Conservation (phyloP, 2,329 filamentous ascomycete genomes). For the Colletotrichum truncatum region DNA sequence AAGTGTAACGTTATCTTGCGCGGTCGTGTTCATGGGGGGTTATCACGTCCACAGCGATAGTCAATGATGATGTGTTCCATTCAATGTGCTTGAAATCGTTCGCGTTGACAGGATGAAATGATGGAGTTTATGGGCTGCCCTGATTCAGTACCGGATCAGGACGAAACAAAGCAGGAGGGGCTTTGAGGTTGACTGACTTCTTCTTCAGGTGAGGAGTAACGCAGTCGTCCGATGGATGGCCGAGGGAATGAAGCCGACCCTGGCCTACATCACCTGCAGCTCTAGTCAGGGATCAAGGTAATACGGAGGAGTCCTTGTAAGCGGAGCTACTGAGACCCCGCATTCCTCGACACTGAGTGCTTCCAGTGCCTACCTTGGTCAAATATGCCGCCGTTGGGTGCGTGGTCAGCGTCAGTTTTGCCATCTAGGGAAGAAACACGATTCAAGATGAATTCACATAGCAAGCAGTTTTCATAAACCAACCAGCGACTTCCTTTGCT, state of each 20-base stretch:
- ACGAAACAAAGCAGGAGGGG: background rate
- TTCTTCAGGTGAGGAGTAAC: conserved; percentile 2
- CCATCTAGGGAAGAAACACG: too few relatives aligned
- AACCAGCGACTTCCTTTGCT: too few relatives aligned
- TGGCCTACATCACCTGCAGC: background rate
- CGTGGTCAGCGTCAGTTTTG: background rate
- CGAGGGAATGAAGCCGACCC: background rate
- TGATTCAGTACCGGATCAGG: background rate
- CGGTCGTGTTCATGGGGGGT: conserved; percentile 8
- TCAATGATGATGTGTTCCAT: background rate
- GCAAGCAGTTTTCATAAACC: too few relatives aligned
- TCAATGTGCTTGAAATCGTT: background rate
- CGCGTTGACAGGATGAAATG: background rate
- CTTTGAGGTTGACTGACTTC: background rate
- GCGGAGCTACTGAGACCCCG: conserved; percentile 11
- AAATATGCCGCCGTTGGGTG: background rate
- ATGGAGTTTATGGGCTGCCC: background rate
- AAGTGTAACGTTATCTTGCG: background rate
- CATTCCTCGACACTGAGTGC: conserved; percentile 5
- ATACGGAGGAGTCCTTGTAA: background rate
- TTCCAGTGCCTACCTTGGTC: background rate
- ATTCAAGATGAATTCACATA: too few relatives aligned
- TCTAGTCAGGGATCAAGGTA: conserved; percentile 11
- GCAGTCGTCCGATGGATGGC: conserved; percentile 8
- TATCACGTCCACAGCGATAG: background rate